Conservation (phyloP, 2,329 filamentous ascomycete genomes). For the Raffaelea arxii region DNA sequence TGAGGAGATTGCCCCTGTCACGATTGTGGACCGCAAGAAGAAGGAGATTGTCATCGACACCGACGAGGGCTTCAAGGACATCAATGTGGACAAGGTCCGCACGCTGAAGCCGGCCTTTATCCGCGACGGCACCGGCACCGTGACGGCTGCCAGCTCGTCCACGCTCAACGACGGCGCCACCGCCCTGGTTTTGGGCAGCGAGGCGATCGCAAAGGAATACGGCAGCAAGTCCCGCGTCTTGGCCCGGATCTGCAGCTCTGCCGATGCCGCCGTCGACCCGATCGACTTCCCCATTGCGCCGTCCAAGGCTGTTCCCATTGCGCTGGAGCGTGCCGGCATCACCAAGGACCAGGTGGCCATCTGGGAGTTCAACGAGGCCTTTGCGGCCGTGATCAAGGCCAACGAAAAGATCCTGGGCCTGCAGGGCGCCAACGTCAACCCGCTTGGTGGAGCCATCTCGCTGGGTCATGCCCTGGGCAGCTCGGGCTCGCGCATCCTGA, state of each 20-base stretch:
- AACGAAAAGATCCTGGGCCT: conserved; percentile 81
- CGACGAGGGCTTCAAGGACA: conserved; percentile 81
- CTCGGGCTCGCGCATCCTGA: conserved; percentile 84
- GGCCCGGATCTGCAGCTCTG: conserved; percentile 75
- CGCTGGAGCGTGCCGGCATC: conserved; percentile 79
- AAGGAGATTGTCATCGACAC: conserved; percentile 65
- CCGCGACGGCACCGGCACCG: conserved; percentile 73
- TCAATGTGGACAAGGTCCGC: conserved; percentile 79
- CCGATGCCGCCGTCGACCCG: conserved; percentile 82
- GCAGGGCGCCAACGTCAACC: conserved; percentile 71
- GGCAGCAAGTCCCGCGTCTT: conserved; percentile 59
- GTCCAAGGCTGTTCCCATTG: conserved; percentile 83
- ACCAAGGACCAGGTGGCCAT: conserved; percentile 83
- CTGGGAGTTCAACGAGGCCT: conserved; percentile 99
- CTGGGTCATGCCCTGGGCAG: conserved; percentile 87
- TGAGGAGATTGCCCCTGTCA: conserved; percentile 85
- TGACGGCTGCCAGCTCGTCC: conserved; percentile 90
- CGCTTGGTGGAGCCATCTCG: conserved; percentile 82
- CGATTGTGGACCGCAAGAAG: conserved; percentile 66
- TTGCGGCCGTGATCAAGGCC: conserved; percentile 88
- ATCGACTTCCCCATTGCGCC: conserved; percentile 94
- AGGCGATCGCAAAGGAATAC: conserved; percentile 69
- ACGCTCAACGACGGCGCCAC: conserved; percentile 92
- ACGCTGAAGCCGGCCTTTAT: conserved; percentile 88
- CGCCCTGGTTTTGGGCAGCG: conserved; percentile 76